A percentile compares a stretch with the other conserved stretches of the same genome.
phyloP scores from a whole-genome alignment of 2,329 filamentous ascomycete genomes.

The Fusarium poae region DNA sequence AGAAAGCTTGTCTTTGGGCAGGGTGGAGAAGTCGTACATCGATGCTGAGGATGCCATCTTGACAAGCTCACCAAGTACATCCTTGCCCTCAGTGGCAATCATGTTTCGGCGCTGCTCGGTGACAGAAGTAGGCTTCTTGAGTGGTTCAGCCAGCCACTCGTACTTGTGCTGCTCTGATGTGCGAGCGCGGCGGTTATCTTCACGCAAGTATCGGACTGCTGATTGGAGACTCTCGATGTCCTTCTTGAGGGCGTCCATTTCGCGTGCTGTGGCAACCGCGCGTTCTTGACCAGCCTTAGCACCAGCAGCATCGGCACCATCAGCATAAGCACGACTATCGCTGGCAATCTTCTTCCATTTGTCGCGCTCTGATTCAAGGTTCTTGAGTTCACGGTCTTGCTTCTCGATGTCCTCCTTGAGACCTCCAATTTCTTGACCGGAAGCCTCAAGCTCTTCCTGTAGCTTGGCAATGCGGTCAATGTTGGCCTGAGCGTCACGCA shows the following conservation, averaged over 20 bases:
- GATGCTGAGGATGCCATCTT: slow-evolving; percentile 68
- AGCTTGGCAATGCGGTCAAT: slow-evolving; percentile 76
- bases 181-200: slow-evolving; percentile 74
- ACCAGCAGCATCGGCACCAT: slow-evolving; percentile 63
- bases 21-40: slow-evolving; percentile 69
- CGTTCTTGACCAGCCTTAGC: slow-evolving; percentile 73
- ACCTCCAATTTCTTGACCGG: slow-evolving; percentile 63
- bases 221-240: slow-evolving; percentile 75
- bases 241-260: slow-evolving; percentile 78
- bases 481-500: slow-evolving; percentile 86
- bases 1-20: slow-evolving; percentile 71
- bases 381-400: slow-evolving; percentile 75
- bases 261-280: slow-evolving; percentile 76
- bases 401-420: slow-evolving; percentile 75
- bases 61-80: slow-evolving; percentile 74
- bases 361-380: slow-evolving; percentile 74
- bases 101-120: slow-evolving; percentile 64
- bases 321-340: slow-evolving; percentile 69
- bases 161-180: slow-evolving; percentile 66
- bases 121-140: slow-evolving; percentile 61
- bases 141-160: slow-evolving; percentile 73
- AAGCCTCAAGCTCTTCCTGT: slow-evolving; percentile 69
- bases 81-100: slow-evolving; percentile 71
- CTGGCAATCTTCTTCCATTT: slow-evolving; percentile 79
- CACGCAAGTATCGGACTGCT: slow-evolving; percentile 75